A percentile compares a stretch with the other conserved stretches of the same genome.
These are phyloP conservation scores for Cucurbita maxima DNA, from an alignment of 306 rosid species.

Conservation along the genomic window DNA sequence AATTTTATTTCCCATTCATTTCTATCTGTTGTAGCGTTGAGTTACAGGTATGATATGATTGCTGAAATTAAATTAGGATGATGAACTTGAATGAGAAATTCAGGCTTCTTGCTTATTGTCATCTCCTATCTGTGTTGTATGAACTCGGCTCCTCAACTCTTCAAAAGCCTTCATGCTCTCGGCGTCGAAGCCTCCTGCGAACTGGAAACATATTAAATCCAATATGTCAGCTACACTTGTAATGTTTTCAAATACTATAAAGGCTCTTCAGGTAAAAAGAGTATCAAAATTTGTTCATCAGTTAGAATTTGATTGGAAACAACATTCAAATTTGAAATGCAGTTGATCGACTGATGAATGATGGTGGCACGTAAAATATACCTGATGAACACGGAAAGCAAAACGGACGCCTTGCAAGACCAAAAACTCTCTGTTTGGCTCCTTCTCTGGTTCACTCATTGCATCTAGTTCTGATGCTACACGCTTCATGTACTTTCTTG, in stretches of 20 bases:
- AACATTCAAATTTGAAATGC: not conserved
- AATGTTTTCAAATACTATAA: not conserved
- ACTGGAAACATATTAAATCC: conserved; percentile 34
- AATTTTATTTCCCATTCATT: not conserved
- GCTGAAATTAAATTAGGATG: conserved; percentile 1
- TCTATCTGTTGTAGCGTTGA: not conserved
- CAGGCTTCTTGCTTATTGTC: conserved; percentile 30
- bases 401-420: conserved; percentile 84
- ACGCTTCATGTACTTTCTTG: conserved; percentile 81
- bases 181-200: conserved; percentile 86
- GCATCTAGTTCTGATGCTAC: conserved; percentile 76
- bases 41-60: not conserved
- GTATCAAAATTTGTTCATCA: not conserved
- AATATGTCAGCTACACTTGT: not conserved
- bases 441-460: conserved; percentile 67
- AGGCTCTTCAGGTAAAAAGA: not conserved
- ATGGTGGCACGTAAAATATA: conserved; percentile 6
- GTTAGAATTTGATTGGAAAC: not conserved
- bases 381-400: conserved; percentile 95
- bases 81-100: not conserved
- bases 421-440: conserved; percentile 72
- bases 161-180: conserved; percentile 97
- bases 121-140: conserved; percentile 24
- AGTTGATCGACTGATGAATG: not conserved
- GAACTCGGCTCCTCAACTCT: conserved; percentile 63